phyloP scores from a whole-genome alignment of 768 basidiomycete genomes.

The Trametes cingulata region DNA sequence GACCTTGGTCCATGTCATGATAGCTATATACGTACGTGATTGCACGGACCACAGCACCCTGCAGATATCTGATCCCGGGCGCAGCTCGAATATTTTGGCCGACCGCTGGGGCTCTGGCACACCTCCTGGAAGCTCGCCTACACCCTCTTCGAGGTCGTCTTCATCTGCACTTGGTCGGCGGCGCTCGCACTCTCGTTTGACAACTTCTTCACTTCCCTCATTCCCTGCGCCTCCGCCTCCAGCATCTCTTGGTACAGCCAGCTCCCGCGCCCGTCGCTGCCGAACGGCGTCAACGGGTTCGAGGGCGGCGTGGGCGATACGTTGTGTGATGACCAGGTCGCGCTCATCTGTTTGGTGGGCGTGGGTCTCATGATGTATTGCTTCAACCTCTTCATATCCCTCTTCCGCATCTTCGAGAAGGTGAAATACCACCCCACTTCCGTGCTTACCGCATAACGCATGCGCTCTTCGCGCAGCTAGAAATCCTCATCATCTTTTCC shows the following conservation, averaged over 20 bases:
- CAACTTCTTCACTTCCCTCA: conserved; percentile 86
- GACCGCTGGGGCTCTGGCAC: conserved; percentile 89
- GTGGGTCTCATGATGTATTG: conserved; percentile 80
- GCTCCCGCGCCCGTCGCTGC: conserved; percentile 52
- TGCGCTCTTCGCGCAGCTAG: neutral
- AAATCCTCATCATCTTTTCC: neutral
- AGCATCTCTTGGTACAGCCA: conserved; percentile 74
- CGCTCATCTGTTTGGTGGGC: conserved; percentile 76
- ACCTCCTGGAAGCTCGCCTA: conserved; percentile 86
- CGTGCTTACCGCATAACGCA: conserved; percentile 7
- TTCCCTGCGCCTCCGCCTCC: conserved; percentile 68
- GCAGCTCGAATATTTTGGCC: conserved; percentile 90
- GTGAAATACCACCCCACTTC: conserved; percentile 59
- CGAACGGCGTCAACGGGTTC: conserved; percentile 42
- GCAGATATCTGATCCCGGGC: conserved; percentile 24
- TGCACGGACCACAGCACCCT: conserved; percentile 12
- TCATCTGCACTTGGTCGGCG: conserved; percentile 93
- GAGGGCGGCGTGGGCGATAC: conserved; percentile 56
- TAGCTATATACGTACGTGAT: conserved; percentile 75
- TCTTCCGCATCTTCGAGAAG: conserved; percentile 88
- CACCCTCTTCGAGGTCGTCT: conserved; percentile 84
- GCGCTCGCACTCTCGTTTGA: conserved; percentile 87
- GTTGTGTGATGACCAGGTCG: conserved; percentile 76
- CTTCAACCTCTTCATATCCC: conserved; percentile 79
- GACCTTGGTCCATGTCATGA: conserved; percentile 82